Evolutionary conservation across 768 basidiomycete species (phyloP).

Genomic region (Coprinellus aureogranulatus): DNA sequence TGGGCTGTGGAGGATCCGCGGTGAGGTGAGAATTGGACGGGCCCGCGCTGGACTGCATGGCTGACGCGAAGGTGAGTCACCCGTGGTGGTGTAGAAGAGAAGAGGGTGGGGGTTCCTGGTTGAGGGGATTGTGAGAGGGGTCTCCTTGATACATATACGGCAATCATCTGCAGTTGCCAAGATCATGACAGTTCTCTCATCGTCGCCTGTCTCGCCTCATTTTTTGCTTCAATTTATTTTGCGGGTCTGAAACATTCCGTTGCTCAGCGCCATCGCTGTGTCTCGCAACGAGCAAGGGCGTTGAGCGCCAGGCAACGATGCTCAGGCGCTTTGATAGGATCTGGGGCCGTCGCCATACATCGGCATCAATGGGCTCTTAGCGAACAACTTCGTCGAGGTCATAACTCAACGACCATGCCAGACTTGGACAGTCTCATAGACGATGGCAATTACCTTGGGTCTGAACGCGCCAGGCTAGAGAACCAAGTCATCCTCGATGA

Average conservation of each 20-base stretch:
- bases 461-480: constrained; percentile 73
- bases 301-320: too few relatives aligned
- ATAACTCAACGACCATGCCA: constrained; percentile 43
- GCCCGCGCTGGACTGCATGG: constrained; percentile 16
- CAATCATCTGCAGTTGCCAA: constrained; percentile 13
- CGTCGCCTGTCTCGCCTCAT: not conserved
- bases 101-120: constrained; percentile 7
- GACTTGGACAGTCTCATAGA: constrained; percentile 77
- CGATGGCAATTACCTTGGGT: constrained; percentile 72
- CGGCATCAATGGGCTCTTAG: not conserved
- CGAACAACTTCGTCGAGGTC: not conserved
- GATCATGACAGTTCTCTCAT: not conserved
- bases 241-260: not conserved
- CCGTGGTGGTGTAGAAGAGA: constrained; percentile 21
- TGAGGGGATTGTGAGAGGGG: constrained; percentile 5
- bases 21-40: constrained; percentile 26
- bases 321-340: not conserved
- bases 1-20: constrained; percentile 36
- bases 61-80: too few relatives aligned
- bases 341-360: not conserved
- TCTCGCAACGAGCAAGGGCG: too few relatives aligned
- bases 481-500: constrained; percentile 90
- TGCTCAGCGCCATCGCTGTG: not conserved
- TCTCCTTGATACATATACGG: constrained; percentile 5
- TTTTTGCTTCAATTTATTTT: not conserved